Conservation (phyloP, 352 stramenopile genomes). For the Pythium aquatile region DNA sequence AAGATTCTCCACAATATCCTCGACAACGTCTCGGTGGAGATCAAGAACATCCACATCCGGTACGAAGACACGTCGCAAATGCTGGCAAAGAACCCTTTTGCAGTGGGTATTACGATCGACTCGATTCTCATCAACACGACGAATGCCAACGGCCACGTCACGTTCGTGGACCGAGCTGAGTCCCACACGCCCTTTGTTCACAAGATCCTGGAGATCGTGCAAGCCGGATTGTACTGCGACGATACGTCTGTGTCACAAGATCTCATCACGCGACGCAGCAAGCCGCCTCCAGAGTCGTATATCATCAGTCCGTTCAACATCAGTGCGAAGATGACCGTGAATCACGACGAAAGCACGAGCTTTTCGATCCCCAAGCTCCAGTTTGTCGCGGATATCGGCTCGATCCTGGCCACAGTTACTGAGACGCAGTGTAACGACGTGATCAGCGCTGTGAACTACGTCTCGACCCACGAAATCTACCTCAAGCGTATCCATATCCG, state of each 20-base stretch:
- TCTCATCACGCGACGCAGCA: slow-evolving; percentile 28
- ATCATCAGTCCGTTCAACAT: slow-evolving; percentile 76
- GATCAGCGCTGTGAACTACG: slow-evolving; percentile 70
- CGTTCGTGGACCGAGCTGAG: slow-evolving; percentile 76
- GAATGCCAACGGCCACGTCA: slow-evolving; percentile 76
- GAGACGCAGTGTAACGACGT: slow-evolving; percentile 77
- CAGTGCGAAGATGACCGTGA: slow-evolving; percentile 73
- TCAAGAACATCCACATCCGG: slow-evolving; percentile 78
- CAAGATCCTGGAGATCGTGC: slow-evolving; percentile 58
- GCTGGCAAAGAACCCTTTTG: slow-evolving; percentile 54
- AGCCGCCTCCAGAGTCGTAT: slow-evolving; percentile 42
- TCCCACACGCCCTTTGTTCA: slow-evolving; percentile 83
- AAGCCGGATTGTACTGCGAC: slow-evolving; percentile 69
- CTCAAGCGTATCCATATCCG: slow-evolving; percentile 80
- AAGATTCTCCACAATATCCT: slow-evolving; percentile 84
- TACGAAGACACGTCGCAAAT: slow-evolving; percentile 78
- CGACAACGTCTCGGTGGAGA: slow-evolving; percentile 82
- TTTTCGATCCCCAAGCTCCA: slow-evolving; percentile 71
- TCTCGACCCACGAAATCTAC: slow-evolving; percentile 81
- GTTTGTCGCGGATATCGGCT: slow-evolving; percentile 66
- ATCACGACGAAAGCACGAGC: slow-evolving; percentile 66
- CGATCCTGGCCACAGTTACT: slow-evolving; percentile 62
- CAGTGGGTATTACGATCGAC: slow-evolving; percentile 72
- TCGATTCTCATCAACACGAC: slow-evolving; percentile 70
- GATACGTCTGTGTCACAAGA: slow-evolving; percentile 33